These are phyloP conservation scores for Inonotus hispidus DNA, from an alignment of 1,284 basidiomycete species.

Conservation along the genomic window DNA sequence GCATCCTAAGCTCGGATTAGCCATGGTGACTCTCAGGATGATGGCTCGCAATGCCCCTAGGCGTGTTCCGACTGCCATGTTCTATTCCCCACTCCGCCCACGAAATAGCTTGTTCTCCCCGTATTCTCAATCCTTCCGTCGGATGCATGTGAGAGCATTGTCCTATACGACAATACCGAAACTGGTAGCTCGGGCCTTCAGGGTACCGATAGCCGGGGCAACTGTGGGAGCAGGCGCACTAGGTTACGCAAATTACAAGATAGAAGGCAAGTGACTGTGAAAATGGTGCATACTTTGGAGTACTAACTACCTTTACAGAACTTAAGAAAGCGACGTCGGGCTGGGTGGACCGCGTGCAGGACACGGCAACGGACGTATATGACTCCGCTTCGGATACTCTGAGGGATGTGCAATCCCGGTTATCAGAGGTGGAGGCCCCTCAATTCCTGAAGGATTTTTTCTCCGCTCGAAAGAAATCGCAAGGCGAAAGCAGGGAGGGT, in stretches of 20 bases:
- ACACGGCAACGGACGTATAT: slow-evolving; percentile 60
- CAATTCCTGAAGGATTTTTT: slow-evolving; percentile 72
- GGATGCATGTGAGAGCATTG: slow-evolving; percentile 67
- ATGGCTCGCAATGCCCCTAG: slow-evolving; percentile 10
- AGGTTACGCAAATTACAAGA: slow-evolving; percentile 90
- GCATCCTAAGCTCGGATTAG: not conserved
- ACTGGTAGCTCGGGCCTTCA: slow-evolving; percentile 78
- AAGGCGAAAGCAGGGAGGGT: slow-evolving; percentile 23
- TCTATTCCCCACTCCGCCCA: slow-evolving; percentile 10
- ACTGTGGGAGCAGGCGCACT: slow-evolving; percentile 86
- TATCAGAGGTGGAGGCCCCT: slow-evolving; percentile 60
- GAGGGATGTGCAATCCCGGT: slow-evolving; percentile 50
- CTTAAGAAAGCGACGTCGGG: slow-evolving; percentile 60
- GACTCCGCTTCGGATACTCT: slow-evolving; percentile 62
- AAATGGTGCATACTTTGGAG: slow-evolving; percentile 1
- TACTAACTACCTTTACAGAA: slow-evolving; percentile 38
- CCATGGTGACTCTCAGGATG: slow-evolving; percentile 16
- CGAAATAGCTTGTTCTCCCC: slow-evolving; percentile 8
- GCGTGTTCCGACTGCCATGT: slow-evolving; percentile 6
- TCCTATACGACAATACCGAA: slow-evolving; percentile 82
- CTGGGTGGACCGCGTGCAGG: slow-evolving; percentile 63
- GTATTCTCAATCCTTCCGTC: slow-evolving; percentile 37
- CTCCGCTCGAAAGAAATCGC: slow-evolving; percentile 32
- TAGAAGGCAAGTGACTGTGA: slow-evolving; percentile 63
- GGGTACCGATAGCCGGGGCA: slow-evolving; percentile 79